Evolutionary conservation across 345 rosid genomes (phyloP).

Genomic region (Ailanthus altissimus): DNA sequence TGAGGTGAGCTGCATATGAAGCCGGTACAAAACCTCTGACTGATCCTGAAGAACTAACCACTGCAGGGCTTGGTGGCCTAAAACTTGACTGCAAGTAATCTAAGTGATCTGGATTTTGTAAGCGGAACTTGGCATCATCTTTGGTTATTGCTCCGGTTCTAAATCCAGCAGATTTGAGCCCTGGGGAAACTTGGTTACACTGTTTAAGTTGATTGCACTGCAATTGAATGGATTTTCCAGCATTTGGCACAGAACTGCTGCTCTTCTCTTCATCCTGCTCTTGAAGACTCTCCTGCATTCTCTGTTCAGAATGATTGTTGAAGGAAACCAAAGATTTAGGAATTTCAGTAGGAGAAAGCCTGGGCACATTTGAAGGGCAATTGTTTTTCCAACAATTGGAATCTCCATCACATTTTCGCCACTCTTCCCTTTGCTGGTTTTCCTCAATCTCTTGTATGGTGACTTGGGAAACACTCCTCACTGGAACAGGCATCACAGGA

Average conservation of each 20-base stretch:
- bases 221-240: constrained; percentile 14
- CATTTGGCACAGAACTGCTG: neutral
- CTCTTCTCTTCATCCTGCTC: constrained; percentile 1
- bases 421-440: constrained; percentile 12
- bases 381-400: constrained; percentile 11
- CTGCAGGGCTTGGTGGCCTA: constrained; percentile 3
- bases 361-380: constrained; percentile 14
- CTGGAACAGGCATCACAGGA: constrained; percentile 15
- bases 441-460: constrained; percentile 29
- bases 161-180: constrained; percentile 13
- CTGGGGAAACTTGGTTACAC: neutral
- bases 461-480: constrained; percentile 22
- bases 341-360: neutral
- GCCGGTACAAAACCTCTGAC: constrained; percentile 3
- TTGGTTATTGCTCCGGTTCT: constrained; percentile 12
- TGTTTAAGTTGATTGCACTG: constrained; percentile 13
- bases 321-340: constrained; percentile 10
- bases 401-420: constrained; percentile 17
- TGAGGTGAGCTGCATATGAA: constrained; percentile 21
- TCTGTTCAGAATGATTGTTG: constrained; percentile 9
- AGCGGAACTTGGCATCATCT: neutral
- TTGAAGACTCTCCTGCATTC: constrained; percentile 11
- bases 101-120: neutral
- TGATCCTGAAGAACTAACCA: constrained; percentile 13
- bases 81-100: constrained; percentile 4